Base-by-base conservation (phyloP, 805 yeast species). In the Candida namnaoensis region DNA sequence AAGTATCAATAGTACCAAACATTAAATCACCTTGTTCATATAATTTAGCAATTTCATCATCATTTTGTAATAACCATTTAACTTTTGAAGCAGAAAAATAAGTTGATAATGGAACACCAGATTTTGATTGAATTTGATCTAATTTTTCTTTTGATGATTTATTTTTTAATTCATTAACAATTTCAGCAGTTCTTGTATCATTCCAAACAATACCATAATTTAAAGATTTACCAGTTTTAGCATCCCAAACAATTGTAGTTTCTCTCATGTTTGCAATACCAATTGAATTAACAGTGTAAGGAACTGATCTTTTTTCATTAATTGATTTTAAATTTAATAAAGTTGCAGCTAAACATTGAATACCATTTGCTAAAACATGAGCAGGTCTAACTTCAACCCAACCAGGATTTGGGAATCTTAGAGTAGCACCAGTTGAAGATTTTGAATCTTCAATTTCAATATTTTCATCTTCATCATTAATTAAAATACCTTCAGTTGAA, bases 201-300 rank as follows among this genome's bases (percentile, higher is more conserved):
- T 91, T 86, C 98, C 98, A 90, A 33, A 90, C 95, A 60, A 90
- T 87, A 55, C 96, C 97, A 42, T 66, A 66, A 58, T 85, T 82
- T 57, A 81, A 74, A 42, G 88, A 74, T 49, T 68, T 66, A 35
- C 96, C 96, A 2, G 96, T 88, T 41, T 69, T 69, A 49, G 79
- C 74, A 43, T 88, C 82, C 96, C 96, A 90, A 38, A 90, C 80
- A 41, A 83, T 72, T 27, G 95, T 82, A 36, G 98, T 90, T 65
- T 90, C 98, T 58, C 98, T 77, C 93, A 91, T 95, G 64, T 88
- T 91, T 40, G 97, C 93, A 50, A 90, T 77, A 25, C 98, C 98
- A 51, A 90, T 72, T 38, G 86, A 79, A 44, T 69, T 75, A 44
- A 90, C 79, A 50, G 69, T 71, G 58, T 76, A 82, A 57, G 82